Conservation (phyloP, 2,329 filamentous ascomycete genomes). For the Verticillium nubilum region DNA sequence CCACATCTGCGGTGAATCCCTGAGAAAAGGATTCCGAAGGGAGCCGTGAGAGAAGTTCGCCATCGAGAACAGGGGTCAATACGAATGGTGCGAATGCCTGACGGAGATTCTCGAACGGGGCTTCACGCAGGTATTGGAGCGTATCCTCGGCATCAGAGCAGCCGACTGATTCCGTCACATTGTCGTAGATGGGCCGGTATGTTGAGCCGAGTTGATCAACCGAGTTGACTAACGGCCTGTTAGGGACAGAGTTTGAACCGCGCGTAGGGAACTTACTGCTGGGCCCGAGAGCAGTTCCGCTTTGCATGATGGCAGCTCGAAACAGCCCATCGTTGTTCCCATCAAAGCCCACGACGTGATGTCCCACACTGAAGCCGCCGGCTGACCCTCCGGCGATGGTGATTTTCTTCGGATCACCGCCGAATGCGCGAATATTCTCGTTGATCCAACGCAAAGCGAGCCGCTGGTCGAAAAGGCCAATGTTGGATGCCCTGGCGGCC, state of each 20-base stretch:
- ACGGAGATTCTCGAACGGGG: not conserved
- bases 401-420: constrained; percentile 55
- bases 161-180: not conserved
- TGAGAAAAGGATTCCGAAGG: not conserved
- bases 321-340: not conserved
- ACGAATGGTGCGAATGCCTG: not conserved
- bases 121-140: not conserved
- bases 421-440: constrained; percentile 56
- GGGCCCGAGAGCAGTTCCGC: not conserved
- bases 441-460: constrained; percentile 54
- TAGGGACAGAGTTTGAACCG: not conserved
- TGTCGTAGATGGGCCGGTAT: not conserved
- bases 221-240: not conserved
- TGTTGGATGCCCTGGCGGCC: constrained; percentile 17
- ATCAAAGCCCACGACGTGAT: not conserved
- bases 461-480: constrained; percentile 42
- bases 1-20: not conserved
- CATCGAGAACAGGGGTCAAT: not conserved
- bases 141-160: not conserved
- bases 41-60: not conserved
- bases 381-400: constrained; percentile 56
- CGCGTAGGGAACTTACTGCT: not conserved
- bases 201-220: not conserved
- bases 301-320: not conserved
- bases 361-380: constrained; percentile 27